phyloP scores from a whole-genome alignment of 2,329 filamentous ascomycete genomes.

The Chlorencoelia australis region DNA sequence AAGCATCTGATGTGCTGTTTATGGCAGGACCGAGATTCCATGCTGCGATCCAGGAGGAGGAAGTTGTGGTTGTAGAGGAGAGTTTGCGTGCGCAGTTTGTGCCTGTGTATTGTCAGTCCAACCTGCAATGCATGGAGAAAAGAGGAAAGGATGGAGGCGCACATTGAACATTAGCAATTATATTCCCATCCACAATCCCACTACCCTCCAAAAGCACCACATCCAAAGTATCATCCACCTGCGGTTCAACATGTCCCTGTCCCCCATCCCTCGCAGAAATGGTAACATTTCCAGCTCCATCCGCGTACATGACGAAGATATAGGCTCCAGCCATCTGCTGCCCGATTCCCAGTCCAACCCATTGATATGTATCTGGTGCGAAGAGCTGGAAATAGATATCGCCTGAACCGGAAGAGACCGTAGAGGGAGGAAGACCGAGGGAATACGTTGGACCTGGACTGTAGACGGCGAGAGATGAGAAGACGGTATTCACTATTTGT shows the following conservation, averaged over 20 bases:
- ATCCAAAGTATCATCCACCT: slow-evolving; percentile 31
- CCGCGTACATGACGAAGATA: slow-evolving; percentile 50
- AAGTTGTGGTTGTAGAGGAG: slow-evolving; percentile 10
- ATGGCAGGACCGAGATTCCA: slow-evolving; percentile 20
- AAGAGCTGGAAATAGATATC: slow-evolving; percentile 48
- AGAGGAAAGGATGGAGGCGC: too few species aligned
- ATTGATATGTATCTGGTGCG: slow-evolving; percentile 42
- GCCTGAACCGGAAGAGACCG: slow-evolving; percentile 27
- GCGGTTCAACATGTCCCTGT: slow-evolving; percentile 34
- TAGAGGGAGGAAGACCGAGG: slow-evolving; percentile 15
- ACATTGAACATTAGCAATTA: slow-evolving; percentile 49
- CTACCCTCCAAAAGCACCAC: slow-evolving; percentile 42
- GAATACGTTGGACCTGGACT: slow-evolving; percentile 13
- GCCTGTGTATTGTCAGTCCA: neutral
- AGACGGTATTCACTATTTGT: too few species aligned
- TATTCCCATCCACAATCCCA: slow-evolving; percentile 41
- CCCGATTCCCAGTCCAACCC: slow-evolving; percentile 49
- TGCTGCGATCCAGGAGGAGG: slow-evolving; percentile 21
- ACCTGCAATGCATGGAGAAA: too few species aligned
- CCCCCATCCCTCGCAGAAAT: slow-evolving; percentile 39
- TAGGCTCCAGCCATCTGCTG: slow-evolving; percentile 42
- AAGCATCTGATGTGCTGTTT: slow-evolving; percentile 11
- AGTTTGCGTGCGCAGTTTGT: slow-evolving; percentile 17
- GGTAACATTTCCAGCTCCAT: slow-evolving; percentile 41
- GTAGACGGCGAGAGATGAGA: neutral